Evolutionary conservation across 2,329 filamentous ascomycete genomes (phyloP).

Genomic region (Scedosporium minutisporum): DNA sequence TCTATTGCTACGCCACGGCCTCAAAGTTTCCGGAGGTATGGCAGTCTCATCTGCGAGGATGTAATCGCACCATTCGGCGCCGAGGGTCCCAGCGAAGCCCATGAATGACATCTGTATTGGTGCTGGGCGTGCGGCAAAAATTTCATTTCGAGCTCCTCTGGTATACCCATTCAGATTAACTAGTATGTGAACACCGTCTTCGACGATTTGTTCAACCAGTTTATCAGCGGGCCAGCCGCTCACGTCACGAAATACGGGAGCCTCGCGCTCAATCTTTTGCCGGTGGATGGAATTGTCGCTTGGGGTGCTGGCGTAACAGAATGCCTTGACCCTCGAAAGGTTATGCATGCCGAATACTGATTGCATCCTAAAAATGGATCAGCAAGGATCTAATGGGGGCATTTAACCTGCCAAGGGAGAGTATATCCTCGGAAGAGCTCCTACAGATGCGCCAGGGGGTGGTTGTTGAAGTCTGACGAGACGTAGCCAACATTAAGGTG

Average conservation of each 20-base stretch:
- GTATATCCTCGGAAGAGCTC: slow-evolving; percentile 13
- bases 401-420: not conserved
- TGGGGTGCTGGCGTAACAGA: slow-evolving; percentile 89
- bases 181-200: slow-evolving; percentile 85
- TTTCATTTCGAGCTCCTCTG: slow-evolving; percentile 88
- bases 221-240: slow-evolving; percentile 78
- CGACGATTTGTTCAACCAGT: slow-evolving; percentile 75
- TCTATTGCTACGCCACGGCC: slow-evolving; percentile 68
- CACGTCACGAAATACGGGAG: slow-evolving; percentile 82
- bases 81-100: slow-evolving; percentile 93
- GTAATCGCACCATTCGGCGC: slow-evolving; percentile 98
- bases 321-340: slow-evolving; percentile 62
- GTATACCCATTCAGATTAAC: slow-evolving; percentile 99
- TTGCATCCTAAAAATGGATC: slow-evolving; percentile 58
- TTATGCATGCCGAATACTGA: slow-evolving; percentile 94
- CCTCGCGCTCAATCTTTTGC: slow-evolving; percentile 84
- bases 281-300: slow-evolving; percentile 86
- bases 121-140: slow-evolving; percentile 88
- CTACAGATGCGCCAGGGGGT: slow-evolving; percentile 82
- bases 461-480: slow-evolving; percentile 98
- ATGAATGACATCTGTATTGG: slow-evolving; percentile 99
- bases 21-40: slow-evolving; percentile 70
- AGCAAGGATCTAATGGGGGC: not conserved
- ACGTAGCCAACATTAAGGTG: slow-evolving; percentile 90
- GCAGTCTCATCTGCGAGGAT: slow-evolving; percentile 83